Evolutionary conservation across 2,329 filamentous ascomycete genomes (phyloP).

Genomic region (Colletotrichum tabaci): DNA sequence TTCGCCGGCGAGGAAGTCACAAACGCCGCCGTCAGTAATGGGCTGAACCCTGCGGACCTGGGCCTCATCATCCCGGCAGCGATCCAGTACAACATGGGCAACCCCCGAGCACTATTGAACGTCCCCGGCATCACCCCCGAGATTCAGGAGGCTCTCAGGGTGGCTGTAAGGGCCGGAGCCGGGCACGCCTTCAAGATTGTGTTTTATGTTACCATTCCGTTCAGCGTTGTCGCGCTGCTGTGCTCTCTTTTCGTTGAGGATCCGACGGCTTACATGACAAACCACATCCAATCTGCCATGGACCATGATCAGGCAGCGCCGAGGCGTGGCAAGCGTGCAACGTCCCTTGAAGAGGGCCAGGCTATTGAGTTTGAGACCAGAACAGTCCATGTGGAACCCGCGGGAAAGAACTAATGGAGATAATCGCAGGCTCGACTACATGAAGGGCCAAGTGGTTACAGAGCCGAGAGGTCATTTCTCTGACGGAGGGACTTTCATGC

Average conservation of each 20-base stretch:
- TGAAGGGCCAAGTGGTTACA: too few relatives aligned
- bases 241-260: constrained; percentile 34
- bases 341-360: background rate
- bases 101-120: constrained; percentile 44
- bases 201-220: constrained; percentile 39
- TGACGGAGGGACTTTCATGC: too few relatives aligned
- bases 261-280: constrained; percentile 42
- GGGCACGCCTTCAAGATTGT: constrained; percentile 40
- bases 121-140: constrained; percentile 41
- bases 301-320: constrained; percentile 5
- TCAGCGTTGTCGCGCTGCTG: constrained; percentile 32
- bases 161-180: constrained; percentile 28
- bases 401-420: constrained; percentile 4
- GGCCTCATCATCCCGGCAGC: constrained; percentile 48
- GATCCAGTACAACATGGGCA: constrained; percentile 50
- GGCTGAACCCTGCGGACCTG: constrained; percentile 45
- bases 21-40: constrained; percentile 47
- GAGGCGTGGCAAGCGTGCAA: background rate
- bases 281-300: constrained; percentile 42
- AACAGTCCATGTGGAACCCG: constrained; percentile 7
- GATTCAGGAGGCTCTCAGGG: constrained; percentile 21
- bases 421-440: too few relatives aligned
- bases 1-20: constrained; percentile 48
- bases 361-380: constrained; percentile 33
- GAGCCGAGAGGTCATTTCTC: too few relatives aligned